Percentiles rank a stretch among this genome's conserved stretches.
Evolutionary conservation across 306 rosid species (phyloP).

Genomic region (Sindora glabra): DNA sequence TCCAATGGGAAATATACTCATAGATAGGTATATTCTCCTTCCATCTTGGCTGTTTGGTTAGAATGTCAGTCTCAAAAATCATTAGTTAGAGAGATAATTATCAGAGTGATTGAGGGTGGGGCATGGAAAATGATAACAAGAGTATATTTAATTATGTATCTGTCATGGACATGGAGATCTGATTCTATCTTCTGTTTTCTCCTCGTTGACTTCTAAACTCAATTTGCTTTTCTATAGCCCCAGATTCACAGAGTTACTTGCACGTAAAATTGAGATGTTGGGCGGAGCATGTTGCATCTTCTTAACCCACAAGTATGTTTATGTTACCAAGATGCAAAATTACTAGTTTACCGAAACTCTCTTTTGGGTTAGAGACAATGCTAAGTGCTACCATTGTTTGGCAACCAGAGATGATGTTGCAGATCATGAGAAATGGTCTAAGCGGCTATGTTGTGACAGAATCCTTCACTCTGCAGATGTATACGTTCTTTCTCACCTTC

Average conservation of each 20-base stretch:
- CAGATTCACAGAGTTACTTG: neutral
- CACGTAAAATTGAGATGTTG: neutral
- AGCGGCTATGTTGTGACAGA: neutral
- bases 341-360: too few relatives aligned
- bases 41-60: neutral
- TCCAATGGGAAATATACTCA: slow-evolving; percentile 5
- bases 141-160: neutral
- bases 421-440: slow-evolving; percentile 7
- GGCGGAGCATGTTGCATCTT: slow-evolving; percentile 7
- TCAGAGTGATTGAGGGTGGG: neutral
- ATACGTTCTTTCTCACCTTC: neutral
- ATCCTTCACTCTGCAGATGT: slow-evolving; percentile 5
- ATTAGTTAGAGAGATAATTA: neutral
- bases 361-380: neutral
- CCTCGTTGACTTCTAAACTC: neutral
- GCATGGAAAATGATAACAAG: neutral
- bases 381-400: neutral
- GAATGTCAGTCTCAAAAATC: neutral
- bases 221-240: neutral
- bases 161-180: neutral
- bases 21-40: neutral
- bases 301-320: neutral
- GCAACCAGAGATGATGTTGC: slow-evolving; percentile 1
- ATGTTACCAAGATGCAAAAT: neutral
- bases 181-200: neutral